A percentile compares a stretch with the other conserved stretches of the same genome.
Evolutionary conservation across 2,329 filamentous ascomycete genomes (phyloP).

Genomic region (Cercospora brassicicola): DNA sequence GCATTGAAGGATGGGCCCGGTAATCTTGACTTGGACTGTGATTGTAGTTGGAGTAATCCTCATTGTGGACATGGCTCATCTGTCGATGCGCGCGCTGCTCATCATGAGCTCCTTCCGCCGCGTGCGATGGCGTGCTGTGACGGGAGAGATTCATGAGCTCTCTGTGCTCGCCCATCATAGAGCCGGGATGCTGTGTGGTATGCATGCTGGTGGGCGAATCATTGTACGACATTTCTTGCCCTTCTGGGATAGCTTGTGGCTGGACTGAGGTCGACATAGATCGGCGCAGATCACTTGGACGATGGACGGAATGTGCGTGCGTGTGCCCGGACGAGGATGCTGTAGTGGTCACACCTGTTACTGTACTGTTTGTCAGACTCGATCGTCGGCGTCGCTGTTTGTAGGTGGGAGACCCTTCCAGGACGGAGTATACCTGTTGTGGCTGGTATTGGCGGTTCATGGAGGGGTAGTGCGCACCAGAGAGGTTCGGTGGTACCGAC

Average conservation of each 20-base stretch:
- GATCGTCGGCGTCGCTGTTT: constrained; percentile 94
- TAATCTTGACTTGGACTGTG: constrained; percentile 46
- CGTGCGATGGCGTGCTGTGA: constrained; percentile 82
- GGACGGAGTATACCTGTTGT: constrained; percentile 84
- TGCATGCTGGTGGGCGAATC: constrained; percentile 77
- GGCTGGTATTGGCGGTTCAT: constrained; percentile 67
- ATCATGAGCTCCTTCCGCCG: constrained; percentile 78
- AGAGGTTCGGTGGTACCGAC: constrained; percentile 82
- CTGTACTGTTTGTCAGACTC: constrained; percentile 76
- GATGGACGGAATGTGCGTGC: constrained; percentile 62
- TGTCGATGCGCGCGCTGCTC: constrained; percentile 59
- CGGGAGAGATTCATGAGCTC: constrained; percentile 81
- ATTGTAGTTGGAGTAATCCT: constrained; percentile 66
- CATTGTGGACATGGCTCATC: constrained; percentile 59
- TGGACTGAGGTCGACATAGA: constrained; percentile 87
- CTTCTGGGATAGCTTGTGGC: constrained; percentile 59
- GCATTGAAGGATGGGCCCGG: constrained; percentile 51
- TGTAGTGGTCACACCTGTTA: constrained; percentile 51
- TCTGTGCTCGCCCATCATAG: constrained; percentile 69
- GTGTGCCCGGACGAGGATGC: constrained; percentile 46
- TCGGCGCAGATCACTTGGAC: constrained; percentile 84
- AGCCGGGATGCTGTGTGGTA: constrained; percentile 63
- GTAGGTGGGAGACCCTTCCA: constrained; percentile 97
- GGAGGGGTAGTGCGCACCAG: constrained; percentile 75
- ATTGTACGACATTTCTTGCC: constrained; percentile 67